These are phyloP conservation scores for Cercospora sp. DNA, from an alignment of 2,329 filamentous ascomycete genomes.

Conservation along the genomic window DNA sequence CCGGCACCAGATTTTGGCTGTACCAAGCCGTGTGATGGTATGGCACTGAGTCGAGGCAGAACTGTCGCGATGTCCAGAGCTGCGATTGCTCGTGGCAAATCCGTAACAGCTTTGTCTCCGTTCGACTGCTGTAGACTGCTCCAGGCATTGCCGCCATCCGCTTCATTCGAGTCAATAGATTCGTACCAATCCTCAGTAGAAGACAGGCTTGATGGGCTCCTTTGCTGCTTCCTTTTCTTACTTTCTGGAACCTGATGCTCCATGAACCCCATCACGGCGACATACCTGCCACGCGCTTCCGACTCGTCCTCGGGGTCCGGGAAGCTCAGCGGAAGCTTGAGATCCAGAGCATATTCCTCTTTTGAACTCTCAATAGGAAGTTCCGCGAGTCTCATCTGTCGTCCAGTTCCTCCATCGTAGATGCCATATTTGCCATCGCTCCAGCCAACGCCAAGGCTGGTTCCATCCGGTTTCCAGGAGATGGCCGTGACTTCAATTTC, in stretches of 20 bases:
- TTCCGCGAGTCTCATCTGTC: constrained; percentile 21
- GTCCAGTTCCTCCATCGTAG: constrained; percentile 41
- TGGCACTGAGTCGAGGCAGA: constrained; percentile 64
- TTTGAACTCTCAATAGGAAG: constrained; percentile 6
- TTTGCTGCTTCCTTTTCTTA: constrained; percentile 31
- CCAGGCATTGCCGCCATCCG: constrained; percentile 44
- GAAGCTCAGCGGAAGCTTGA: constrained; percentile 5
- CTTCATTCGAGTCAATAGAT: constrained; percentile 18
- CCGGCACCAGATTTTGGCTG: constrained; percentile 27
- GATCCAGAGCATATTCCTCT: constrained; percentile 17
- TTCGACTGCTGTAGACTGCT: neutral
- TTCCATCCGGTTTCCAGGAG: constrained; percentile 51
- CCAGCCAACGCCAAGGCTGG: constrained; percentile 73
- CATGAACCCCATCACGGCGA: constrained; percentile 31
- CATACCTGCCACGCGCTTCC: constrained; percentile 9
- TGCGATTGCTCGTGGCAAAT: constrained; percentile 69
- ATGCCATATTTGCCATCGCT: constrained; percentile 64
- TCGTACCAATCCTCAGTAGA: constrained; percentile 34
- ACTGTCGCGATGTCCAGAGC: constrained; percentile 74
- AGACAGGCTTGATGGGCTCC: neutral
- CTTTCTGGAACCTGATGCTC: constrained; percentile 30
- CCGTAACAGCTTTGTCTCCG: constrained; percentile 11
- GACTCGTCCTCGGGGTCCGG: constrained; percentile 10
- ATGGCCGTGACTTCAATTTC: constrained; percentile 40
- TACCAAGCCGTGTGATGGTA: constrained; percentile 53